phyloP scores from a whole-genome alignment of 441 rosid genomes.

The Sinapis alba region DNA sequence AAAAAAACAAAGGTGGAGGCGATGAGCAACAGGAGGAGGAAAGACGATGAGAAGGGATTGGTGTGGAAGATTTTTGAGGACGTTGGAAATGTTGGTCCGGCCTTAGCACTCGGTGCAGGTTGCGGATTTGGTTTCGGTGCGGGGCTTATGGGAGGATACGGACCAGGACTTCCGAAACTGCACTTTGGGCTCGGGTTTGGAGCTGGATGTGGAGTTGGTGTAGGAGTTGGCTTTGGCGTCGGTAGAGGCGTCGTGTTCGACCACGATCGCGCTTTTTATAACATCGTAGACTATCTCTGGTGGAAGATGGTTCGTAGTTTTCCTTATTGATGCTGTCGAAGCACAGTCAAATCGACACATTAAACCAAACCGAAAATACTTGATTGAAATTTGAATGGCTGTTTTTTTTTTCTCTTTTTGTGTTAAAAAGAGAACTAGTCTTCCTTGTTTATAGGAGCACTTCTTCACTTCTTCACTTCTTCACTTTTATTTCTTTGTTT shows the following conservation, averaged over 20 bases:
- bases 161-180: slow-evolving; percentile 6
- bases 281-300: not conserved
- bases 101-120: slow-evolving; percentile 81
- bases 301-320: not conserved
- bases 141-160: slow-evolving; percentile 59
- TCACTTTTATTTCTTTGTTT: not conserved
- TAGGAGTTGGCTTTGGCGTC: not conserved
- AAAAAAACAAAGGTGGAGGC: not conserved
- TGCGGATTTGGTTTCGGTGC: slow-evolving; percentile 82
- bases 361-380: too few species aligned
- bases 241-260: not conserved
- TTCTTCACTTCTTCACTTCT: too few species aligned
- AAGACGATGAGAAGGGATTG: slow-evolving; percentile 52
- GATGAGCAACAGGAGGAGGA: slow-evolving; percentile 21
- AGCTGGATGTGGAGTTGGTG: not conserved
- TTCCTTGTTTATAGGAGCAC: not conserved
- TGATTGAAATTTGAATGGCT: not conserved
- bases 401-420: too few species aligned
- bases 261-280: not conserved
- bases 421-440: not conserved
- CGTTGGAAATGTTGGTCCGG: slow-evolving; percentile 79
- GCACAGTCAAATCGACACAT: too few species aligned
- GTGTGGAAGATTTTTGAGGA: slow-evolving; percentile 83
- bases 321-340: too few species aligned
- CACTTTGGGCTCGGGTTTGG: not conserved